Evolutionary conservation across 1,284 basidiomycete species (phyloP).

Genomic region (Tilletia setariae): DNA sequence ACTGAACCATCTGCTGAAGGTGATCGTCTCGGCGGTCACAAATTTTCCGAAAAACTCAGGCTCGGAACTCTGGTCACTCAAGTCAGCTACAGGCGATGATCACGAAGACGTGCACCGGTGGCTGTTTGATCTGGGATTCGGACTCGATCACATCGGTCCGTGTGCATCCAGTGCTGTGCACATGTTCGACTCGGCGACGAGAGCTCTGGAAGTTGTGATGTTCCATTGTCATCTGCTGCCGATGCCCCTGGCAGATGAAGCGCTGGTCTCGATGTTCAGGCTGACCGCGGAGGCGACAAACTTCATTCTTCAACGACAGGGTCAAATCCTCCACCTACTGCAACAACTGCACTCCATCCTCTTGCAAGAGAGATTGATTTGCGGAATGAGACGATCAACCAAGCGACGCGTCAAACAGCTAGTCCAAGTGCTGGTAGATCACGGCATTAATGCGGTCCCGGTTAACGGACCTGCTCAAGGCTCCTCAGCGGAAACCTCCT

Average conservation of each 20-base stretch:
- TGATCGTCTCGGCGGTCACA: neutral
- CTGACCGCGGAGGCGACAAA: neutral
- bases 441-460: too few species aligned
- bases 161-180: neutral
- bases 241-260: neutral
- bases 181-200: neutral
- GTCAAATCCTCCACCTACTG: neutral
- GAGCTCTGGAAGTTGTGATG: neutral
- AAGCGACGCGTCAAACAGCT: neutral
- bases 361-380: neutral
- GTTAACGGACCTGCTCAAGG: too few species aligned
- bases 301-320: neutral
- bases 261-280: neutral
- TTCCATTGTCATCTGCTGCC: neutral
- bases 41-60: too few species aligned
- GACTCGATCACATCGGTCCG: neutral
- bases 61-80: too few species aligned
- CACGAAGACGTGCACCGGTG: too few species aligned
- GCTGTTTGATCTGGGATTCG: neutral
- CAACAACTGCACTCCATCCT: slow-evolving; percentile 3
- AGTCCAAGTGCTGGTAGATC: neutral
- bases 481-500: too few species aligned
- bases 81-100: too few species aligned
- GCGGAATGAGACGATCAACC: neutral
- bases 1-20: neutral